Evolutionary conservation across 306 rosid species (phyloP), one percentile per base, ranked within the genome.

Genomic region (Prunus dulcis): DNA sequence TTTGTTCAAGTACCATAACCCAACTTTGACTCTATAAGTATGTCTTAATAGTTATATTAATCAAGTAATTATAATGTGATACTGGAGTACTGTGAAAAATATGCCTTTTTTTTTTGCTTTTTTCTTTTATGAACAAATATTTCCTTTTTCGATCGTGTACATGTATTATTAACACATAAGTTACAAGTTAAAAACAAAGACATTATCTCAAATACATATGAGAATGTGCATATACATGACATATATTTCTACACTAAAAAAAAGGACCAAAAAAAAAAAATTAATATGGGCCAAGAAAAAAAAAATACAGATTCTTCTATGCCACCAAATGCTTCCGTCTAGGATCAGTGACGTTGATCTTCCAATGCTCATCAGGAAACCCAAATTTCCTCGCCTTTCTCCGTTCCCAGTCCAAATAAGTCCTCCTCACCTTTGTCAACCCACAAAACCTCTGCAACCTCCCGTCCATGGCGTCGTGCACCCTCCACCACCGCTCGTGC

Each of bases 371-470:
- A 76, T 95, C 90, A 0, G 72, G 43, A 9, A 87, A 82, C 0
- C 88, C 93, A 47, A 66, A 34, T 61, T 85, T 75, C 1, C 78
- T 65, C 0, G 97, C 95, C 51, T 15, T 72, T 67, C 86, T 84
- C 50, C 89, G 72, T n/a, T 92, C 97, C 98, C 98, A 95, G 23
- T 92, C 82, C 85, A 95, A 62, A 61, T 95, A 89, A 12, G 34
- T 90, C 72, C 86, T 82, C 64, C 98, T 90, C 79, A 30, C 30
- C 70, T 80, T 70, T 19, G 93, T 95, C 67, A 95, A 68, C 81
- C 87, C 49, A 80, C 98, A 95, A 66, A 90, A 77, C 10, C 64
- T 32, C 77, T 89, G 91, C 87, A 95, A 75, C 68, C 22, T 67
- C 46, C 49, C 30, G 6, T 90, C 87, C 93, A 95, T 87, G 25